These are phyloP conservation scores for Diaporthe citriasiana DNA, from an alignment of 2,329 filamentous ascomycete genomes.

Conservation along the genomic window DNA sequence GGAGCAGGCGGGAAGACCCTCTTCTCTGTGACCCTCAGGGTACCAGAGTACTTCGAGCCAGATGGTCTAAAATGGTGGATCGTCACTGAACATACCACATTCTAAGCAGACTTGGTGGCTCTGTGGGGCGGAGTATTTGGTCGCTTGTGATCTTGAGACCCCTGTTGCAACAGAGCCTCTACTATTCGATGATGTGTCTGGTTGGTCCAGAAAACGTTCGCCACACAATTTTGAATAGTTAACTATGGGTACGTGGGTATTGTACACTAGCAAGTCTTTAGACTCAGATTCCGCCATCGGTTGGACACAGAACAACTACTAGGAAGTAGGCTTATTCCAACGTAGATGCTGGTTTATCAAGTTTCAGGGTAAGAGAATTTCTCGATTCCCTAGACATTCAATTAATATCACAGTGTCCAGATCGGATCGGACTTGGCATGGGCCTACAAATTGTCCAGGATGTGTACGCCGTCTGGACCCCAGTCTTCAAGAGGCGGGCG, in stretches of 20 bases:
- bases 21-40: background rate
- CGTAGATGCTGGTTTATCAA: conserved; percentile 1
- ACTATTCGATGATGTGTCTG: background rate
- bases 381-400: background rate
- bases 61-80: background rate
- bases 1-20: conserved; percentile 6
- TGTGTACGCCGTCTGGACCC: conserved; percentile 2
- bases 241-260: background rate
- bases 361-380: conserved; percentile 12
- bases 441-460: conserved; percentile 7
- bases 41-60: background rate
- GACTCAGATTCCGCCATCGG: background rate
- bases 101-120: background rate
- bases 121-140: conserved; percentile 6
- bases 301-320: background rate
- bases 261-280: background rate
- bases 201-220: background rate
- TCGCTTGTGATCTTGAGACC: background rate
- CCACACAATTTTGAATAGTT: background rate
- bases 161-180: background rate
- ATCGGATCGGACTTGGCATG: conserved; percentile 8
- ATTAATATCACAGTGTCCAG: background rate
- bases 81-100: conserved; percentile 7
- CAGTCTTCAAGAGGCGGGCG: background rate
- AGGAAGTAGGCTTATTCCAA: conserved; percentile 18